Conservation (phyloP, 768 basidiomycete genomes). For the Boletus patriciae region DNA sequence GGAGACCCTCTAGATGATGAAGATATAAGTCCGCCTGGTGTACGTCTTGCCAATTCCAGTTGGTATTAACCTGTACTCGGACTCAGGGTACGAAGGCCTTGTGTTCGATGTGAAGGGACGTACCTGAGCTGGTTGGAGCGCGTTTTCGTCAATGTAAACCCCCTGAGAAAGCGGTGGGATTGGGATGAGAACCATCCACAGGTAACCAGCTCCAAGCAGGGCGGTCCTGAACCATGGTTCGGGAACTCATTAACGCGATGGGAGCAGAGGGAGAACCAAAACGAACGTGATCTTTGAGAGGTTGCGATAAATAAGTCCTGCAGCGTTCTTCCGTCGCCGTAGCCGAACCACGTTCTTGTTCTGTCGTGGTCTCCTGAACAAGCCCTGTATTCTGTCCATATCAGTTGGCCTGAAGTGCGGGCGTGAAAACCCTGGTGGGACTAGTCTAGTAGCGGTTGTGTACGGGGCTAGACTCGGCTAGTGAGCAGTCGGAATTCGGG, state of each 20-base stretch:
- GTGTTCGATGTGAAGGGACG: slow-evolving; percentile 3
- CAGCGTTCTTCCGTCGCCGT: slow-evolving; percentile 43
- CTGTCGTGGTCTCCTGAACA: slow-evolving; percentile 20
- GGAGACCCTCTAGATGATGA: slow-evolving; percentile 60
- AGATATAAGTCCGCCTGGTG: slow-evolving; percentile 83
- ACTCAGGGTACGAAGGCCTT: background rate
- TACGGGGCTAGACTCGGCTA: background rate
- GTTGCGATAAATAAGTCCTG: slow-evolving; percentile 34
- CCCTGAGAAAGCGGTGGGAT: slow-evolving; percentile 57
- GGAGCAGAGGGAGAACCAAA: background rate
- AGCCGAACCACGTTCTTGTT: slow-evolving; percentile 43
- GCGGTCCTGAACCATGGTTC: slow-evolving; percentile 42
- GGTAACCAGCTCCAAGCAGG: slow-evolving; percentile 64
- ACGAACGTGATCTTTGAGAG: slow-evolving; percentile 35
- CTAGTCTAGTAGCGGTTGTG: background rate
- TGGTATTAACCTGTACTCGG: slow-evolving; percentile 71
- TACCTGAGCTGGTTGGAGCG: slow-evolving; percentile 90
- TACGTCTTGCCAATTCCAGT: slow-evolving; percentile 92
- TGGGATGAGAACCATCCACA: slow-evolving; percentile 86
- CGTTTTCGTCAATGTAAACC: slow-evolving; percentile 94
- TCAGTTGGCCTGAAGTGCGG: background rate
- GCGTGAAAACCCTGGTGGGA: background rate
- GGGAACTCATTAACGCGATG: slow-evolving; percentile 2
- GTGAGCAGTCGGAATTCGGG: slow-evolving; percentile 27
- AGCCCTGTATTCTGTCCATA: slow-evolving; percentile 26